Evolutionary conservation across 2,329 filamentous ascomycete genomes (phyloP).

Genomic region (Xylaria multiplex): DNA sequence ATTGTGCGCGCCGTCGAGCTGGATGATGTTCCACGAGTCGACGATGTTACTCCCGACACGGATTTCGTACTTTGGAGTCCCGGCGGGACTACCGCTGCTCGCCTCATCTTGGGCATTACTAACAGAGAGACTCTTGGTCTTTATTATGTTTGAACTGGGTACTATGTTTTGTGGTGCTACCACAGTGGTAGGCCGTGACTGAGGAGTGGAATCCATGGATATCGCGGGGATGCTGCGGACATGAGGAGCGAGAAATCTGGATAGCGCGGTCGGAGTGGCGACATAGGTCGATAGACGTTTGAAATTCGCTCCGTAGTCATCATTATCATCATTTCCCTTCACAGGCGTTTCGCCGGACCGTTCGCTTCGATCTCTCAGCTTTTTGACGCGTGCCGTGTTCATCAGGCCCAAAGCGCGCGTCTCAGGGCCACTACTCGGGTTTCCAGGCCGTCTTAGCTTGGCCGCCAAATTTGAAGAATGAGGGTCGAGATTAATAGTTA

Average conservation of each 20-base stretch:
- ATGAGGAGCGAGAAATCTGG: slow-evolving; percentile 5
- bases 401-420: slow-evolving; percentile 1
- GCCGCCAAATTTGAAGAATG: background rate
- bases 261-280: background rate
- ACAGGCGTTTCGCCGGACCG: background rate
- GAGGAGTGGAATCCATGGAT: background rate
- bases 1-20: slow-evolving; percentile 8
- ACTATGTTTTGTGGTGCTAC: background rate
- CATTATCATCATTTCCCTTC: slow-evolving; percentile 14
- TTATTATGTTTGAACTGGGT: background rate
- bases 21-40: slow-evolving; percentile 6
- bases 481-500: slow-evolving; percentile 9
- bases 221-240: slow-evolving; percentile 4
- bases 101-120: background rate
- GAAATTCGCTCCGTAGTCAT: slow-evolving; percentile 19
- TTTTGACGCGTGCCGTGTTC: background rate
- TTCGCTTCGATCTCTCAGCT: background rate
- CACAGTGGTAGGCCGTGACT: background rate
- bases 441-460: background rate
- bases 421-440: background rate
- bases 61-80: background rate
- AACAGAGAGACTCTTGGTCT: background rate
- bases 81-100: background rate
- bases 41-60: slow-evolving; percentile 2
- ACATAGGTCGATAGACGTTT: slow-evolving; percentile 1